Base-by-base conservation (phyloP, 768 basidiomycete species). In the Trametes cingulata region DNA sequence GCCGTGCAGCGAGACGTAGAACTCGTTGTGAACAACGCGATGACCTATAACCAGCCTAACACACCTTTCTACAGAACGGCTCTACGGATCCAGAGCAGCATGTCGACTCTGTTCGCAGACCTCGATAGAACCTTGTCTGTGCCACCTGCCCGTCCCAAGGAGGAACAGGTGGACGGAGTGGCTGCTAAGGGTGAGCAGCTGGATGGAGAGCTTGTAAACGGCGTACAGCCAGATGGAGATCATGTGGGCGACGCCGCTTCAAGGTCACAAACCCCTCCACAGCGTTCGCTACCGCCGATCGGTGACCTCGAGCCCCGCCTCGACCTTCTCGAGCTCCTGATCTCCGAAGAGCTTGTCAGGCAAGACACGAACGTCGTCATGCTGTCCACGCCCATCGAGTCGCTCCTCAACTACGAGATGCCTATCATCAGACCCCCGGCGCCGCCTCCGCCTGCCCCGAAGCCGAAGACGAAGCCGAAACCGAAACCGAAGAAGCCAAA, bases 11-110 rank as follows among this genome's bases (percentile, higher is more conserved):
- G 82, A 51, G 96, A 99, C 69, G 76, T 95, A n/a, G 74, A 83
- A 35, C 83, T 98, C 15, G 93, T 98, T 15, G 73, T 93, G 25
- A 78, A 85, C 56, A 99, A 98, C 66, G 95, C 95, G 1, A 81
- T 91, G 43, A 71, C 84, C 7, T 99, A 98, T 73, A 98, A 99
- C 72, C 83, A 85, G 62, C 74, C 83, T 0, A 88, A 85, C n/a
- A 86, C 89, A 0, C 63, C 80, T 0, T 86, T 86, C 69, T 83
- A 91, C 75, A 88, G 85, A 67, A 74, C 82, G 6, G 95, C 96
- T 0, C 72, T 79, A 15, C 76, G 84, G 40, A 85, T 97, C 61
- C 82, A 84, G 17, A 42, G 67, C 74, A 70, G 2, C 70, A 69
- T 37, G 68, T 77, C 36, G 68, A 70, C 19, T 0, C 76, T 87